A percentile compares a stretch with the other conserved stretches of the same genome.
phyloP scores from a whole-genome alignment of 2,329 filamentous ascomycete genomes.

The Arthrinium phaeospermum region DNA sequence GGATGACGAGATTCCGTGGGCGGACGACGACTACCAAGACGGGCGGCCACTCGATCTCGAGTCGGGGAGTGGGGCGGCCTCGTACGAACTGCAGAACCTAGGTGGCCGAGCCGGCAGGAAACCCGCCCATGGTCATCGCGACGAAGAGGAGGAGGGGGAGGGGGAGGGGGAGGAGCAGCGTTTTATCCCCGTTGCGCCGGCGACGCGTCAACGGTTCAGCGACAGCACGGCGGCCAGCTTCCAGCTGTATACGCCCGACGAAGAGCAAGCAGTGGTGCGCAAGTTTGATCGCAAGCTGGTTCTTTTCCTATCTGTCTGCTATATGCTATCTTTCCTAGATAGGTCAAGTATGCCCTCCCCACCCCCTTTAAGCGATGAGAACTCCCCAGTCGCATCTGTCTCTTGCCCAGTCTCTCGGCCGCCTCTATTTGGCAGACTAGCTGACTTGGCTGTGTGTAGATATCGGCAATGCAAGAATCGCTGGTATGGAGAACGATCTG shows the following conservation, averaged over 20 bases:
- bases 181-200: background rate
- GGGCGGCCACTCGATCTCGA: background rate
- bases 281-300: constrained; percentile 82
- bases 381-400: background rate
- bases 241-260: constrained; percentile 61
- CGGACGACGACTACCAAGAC: background rate
- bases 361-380: background rate
- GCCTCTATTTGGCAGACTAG: background rate
- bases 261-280: constrained; percentile 72
- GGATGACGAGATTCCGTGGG: background rate
- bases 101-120: background rate
- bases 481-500: constrained; percentile 67
- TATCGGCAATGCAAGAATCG: constrained; percentile 68
- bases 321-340: constrained; percentile 85
- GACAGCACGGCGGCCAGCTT: constrained; percentile 31
- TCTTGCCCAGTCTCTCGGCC: background rate
- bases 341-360: constrained; percentile 69
- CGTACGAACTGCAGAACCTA: constrained; percentile 24
- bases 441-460: constrained; percentile 43
- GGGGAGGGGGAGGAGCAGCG: background rate
- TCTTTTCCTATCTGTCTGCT: constrained; percentile 80
- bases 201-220: constrained; percentile 27
- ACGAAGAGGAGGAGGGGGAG: background rate
- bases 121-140: background rate
- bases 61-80: constrained; percentile 6